A percentile compares a stretch with the other conserved stretches of the same genome.
These are phyloP conservation scores for Sporobolus alterniflorus DNA, from an alignment of 202 grass and related monocot genomes.

Conservation along the genomic window DNA sequence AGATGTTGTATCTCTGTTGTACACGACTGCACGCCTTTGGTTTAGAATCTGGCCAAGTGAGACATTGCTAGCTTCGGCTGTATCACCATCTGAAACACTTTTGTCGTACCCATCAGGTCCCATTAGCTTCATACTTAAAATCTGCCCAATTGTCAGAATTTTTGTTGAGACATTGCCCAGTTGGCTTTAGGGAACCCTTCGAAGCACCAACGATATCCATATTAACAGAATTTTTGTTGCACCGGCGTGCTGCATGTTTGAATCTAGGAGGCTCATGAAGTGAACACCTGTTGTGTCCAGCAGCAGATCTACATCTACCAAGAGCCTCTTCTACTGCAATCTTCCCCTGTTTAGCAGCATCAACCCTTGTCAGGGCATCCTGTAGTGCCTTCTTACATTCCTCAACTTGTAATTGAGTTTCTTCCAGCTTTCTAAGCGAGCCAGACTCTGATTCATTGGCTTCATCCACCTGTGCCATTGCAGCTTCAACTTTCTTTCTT, in stretches of 20 bases:
- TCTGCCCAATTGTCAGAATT: slow-evolving; percentile 87
- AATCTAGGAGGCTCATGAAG: slow-evolving; percentile 51
- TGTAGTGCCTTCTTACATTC: slow-evolving; percentile 66
- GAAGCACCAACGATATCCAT: slow-evolving; percentile 32
- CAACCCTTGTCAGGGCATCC: slow-evolving; percentile 58
- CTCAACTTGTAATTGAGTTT: slow-evolving; percentile 52
- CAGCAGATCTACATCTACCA: slow-evolving; percentile 29
- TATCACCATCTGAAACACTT: slow-evolving; percentile 38
- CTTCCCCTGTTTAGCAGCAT: slow-evolving; percentile 56
- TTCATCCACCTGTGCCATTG: slow-evolving; percentile 48
- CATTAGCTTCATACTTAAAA: slow-evolving; percentile 86
- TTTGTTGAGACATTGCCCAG: no score
- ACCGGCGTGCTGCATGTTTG: slow-evolving; percentile 47
- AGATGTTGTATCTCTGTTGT: slow-evolving; percentile 15
- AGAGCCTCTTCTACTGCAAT: slow-evolving; percentile 61
- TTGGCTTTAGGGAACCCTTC: slow-evolving; percentile 43
- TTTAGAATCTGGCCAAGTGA: slow-evolving; percentile 90
- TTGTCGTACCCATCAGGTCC: slow-evolving; percentile 66
- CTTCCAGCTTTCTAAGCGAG: slow-evolving; percentile 61
- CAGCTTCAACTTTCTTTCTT: slow-evolving; percentile 60
- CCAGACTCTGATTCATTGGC: slow-evolving; percentile 46
- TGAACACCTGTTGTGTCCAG: slow-evolving; percentile 28
- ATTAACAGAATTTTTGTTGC: slow-evolving; percentile 38
- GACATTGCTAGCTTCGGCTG: slow-evolving; percentile 43
- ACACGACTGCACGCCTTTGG: slow-evolving; percentile 44